Percentiles rank a stretch among this genome's conserved stretches.
These are phyloP conservation scores for Rhodamnia argentea DNA, from an alignment of 345 rosid genomes.

Conservation along the genomic window DNA sequence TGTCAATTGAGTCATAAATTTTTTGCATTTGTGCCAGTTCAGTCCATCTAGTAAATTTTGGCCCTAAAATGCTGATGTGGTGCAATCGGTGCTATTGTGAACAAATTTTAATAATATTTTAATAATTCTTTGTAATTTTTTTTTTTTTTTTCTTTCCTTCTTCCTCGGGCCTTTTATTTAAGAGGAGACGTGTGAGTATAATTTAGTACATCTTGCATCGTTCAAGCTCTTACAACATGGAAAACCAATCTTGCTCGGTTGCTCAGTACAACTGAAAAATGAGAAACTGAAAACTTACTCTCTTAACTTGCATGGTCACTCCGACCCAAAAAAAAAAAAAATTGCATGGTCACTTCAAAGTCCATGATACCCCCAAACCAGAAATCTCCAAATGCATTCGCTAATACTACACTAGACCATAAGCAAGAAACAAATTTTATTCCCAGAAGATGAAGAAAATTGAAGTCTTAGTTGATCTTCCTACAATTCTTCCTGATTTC, in stretches of 20 bases:
- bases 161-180: too few relatives aligned
- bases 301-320: background rate
- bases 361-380: background rate
- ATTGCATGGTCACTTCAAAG: background rate
- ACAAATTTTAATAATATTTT: too few relatives aligned
- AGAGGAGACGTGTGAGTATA: background rate
- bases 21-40: too few relatives aligned
- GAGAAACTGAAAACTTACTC: background rate
- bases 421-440: background rate
- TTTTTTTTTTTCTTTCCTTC: too few relatives aligned
- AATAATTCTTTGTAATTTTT: too few relatives aligned
- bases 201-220: background rate
- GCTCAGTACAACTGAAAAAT: background rate
- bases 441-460: background rate
- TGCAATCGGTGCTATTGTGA: too few relatives aligned
- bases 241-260: background rate
- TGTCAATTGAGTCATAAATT: too few relatives aligned
- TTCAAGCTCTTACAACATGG: background rate
- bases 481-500: slow-evolving; percentile 72
- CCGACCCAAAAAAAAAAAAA: too few relatives aligned
- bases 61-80: too few relatives aligned
- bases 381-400: background rate
- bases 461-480: slow-evolving; percentile 30
- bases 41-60: too few relatives aligned
- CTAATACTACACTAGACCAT: background rate